Conservation (phyloP, 176 grass and related monocot species). For the Cocos nucifera region DNA sequence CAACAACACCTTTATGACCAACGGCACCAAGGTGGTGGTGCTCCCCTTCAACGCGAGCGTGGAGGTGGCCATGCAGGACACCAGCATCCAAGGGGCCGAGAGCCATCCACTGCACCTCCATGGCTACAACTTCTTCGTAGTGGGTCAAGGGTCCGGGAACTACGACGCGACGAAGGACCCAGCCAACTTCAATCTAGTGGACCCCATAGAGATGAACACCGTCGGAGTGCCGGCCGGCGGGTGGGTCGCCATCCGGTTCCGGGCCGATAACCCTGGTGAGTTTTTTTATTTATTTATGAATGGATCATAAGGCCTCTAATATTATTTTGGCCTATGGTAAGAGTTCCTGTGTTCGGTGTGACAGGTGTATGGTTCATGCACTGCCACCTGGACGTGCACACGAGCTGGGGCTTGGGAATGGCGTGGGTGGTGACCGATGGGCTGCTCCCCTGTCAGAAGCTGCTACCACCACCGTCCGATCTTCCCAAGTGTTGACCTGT, state of each 20-base stretch:
- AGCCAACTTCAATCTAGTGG: constrained; percentile 36
- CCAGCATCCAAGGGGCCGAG: constrained; percentile 52
- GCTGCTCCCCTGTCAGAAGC: constrained; percentile 41
- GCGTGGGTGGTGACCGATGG: constrained; percentile 66
- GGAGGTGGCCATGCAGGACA: constrained; percentile 70
- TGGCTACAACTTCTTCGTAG: constrained; percentile 57
- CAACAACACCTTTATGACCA: constrained; percentile 58
- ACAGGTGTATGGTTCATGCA: constrained; percentile 76
- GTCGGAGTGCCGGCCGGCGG: constrained; percentile 47
- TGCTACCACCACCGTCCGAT: constrained; percentile 51
- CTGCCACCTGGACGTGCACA: constrained; percentile 66
- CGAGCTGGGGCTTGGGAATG: constrained; percentile 68
- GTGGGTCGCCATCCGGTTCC: constrained; percentile 72
- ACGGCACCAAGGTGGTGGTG: constrained; percentile 56
- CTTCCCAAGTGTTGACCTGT: constrained; percentile 37
- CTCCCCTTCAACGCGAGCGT: constrained; percentile 56
- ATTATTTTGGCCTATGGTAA: too few relatives aligned
- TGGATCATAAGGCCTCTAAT: too few relatives aligned
- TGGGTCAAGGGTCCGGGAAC: constrained; percentile 54
- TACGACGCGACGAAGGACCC: constrained; percentile 37
- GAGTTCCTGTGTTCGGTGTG: neutral
- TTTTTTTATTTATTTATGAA: neutral
- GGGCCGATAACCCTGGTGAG: constrained; percentile 63
- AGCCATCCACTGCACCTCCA: constrained; percentile 78
- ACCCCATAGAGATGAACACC: constrained; percentile 65